phyloP scores from a whole-genome alignment of 139 green algal genomes.

The Penium margaritaceum region DNA sequence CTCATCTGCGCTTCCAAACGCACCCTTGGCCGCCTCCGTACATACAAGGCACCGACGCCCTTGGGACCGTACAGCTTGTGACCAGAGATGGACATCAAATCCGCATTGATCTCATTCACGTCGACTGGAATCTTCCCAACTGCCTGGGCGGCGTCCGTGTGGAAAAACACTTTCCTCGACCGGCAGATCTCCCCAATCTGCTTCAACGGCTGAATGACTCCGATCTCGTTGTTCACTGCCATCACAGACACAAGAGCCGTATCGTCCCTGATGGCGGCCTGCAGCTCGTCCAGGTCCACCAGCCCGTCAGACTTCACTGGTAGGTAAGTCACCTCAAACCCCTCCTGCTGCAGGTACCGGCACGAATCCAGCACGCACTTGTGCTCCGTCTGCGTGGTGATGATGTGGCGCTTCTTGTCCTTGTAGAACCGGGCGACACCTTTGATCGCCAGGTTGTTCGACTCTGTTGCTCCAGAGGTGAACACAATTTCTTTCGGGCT shows the following conservation, averaged over 20 bases:
- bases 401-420: slow-evolving; percentile 89
- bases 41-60: slow-evolving; percentile 91
- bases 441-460: slow-evolving; percentile 96
- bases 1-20: slow-evolving; percentile 87
- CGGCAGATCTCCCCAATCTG: slow-evolving; percentile 84
- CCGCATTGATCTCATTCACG: slow-evolving; percentile 77
- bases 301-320: slow-evolving; percentile 79
- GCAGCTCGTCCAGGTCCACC: slow-evolving; percentile 72
- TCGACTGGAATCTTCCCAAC: slow-evolving; percentile 91
- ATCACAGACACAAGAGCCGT: slow-evolving; percentile 89
- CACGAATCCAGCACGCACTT: slow-evolving; percentile 97
- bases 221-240: slow-evolving; percentile 98
- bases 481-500: slow-evolving; percentile 98
- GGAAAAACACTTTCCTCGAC: slow-evolving; percentile 77
- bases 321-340: slow-evolving; percentile 82
- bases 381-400: slow-evolving; percentile 94
- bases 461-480: slow-evolving; percentile 91
- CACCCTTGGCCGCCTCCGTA: slow-evolving; percentile 83
- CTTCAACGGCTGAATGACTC: slow-evolving; percentile 71
- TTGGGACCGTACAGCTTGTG: slow-evolving; percentile 99
- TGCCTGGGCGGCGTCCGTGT: slow-evolving; percentile 74
- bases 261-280: slow-evolving; percentile 71
- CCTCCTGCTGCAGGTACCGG: slow-evolving; percentile 75
- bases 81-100: slow-evolving; percentile 85
- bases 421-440: slow-evolving; percentile 77